Conservation (phyloP, 2,329 filamentous ascomycete genomes). For the Aspergillus floridensis region DNA sequence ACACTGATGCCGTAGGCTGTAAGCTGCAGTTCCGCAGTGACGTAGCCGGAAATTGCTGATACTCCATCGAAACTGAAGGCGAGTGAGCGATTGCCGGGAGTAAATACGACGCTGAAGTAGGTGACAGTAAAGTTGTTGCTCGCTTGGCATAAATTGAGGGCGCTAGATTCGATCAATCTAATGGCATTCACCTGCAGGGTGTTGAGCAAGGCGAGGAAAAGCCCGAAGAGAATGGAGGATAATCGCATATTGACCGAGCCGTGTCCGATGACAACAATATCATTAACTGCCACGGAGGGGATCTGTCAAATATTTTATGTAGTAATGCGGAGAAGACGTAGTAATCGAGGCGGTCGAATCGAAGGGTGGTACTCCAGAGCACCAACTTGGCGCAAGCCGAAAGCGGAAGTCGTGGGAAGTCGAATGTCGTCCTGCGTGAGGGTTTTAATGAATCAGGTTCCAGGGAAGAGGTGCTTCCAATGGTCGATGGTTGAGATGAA, state of each 20-base stretch:
- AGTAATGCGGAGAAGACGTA: conserved; percentile 1
- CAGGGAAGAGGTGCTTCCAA: conserved; percentile 12
- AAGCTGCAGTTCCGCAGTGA: conserved; percentile 59
- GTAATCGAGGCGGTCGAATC: conserved; percentile 9
- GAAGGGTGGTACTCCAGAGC: conserved; percentile 31
- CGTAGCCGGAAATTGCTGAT: conserved; percentile 58
- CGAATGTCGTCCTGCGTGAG: conserved; percentile 9
- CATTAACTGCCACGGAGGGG: conserved; percentile 7
- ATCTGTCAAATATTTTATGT: conserved; percentile 11
- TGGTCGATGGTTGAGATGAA: conserved; percentile 11
- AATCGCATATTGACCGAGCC: conserved; percentile 32
- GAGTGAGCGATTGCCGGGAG: conserved; percentile 64
- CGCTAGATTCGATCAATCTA: conserved; percentile 73
- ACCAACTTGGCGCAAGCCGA: conserved; percentile 34
- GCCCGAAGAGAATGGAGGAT: conserved; percentile 32
- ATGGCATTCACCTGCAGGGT: conserved; percentile 58
- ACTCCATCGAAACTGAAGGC: conserved; percentile 73
- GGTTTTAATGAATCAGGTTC: neutral
- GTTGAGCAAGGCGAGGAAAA: conserved; percentile 42
- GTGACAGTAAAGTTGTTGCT: conserved; percentile 83
- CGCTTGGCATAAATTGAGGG: conserved; percentile 77
- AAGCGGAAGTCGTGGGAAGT: conserved; percentile 32
- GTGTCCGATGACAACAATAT: conserved; percentile 1
- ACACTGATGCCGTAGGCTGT: conserved; percentile 80
- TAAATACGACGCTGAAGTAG: conserved; percentile 74